phyloP scores from a whole-genome alignment of 2,329 filamentous ascomycete genomes.

The Helminthosporium solani region DNA sequence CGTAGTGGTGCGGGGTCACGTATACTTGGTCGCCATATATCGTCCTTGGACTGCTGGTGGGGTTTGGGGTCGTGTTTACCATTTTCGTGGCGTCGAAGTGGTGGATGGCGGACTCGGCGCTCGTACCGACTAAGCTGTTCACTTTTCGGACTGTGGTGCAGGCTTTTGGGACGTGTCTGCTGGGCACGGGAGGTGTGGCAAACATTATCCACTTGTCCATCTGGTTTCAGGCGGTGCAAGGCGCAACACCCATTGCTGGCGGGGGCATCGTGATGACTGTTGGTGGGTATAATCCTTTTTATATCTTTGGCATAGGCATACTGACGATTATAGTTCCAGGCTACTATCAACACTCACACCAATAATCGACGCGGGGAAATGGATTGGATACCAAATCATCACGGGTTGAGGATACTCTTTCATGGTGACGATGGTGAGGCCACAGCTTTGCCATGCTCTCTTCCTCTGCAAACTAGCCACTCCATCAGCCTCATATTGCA shows the following conservation, averaged over 20 bases:
- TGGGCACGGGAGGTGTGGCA: conserved; percentile 14
- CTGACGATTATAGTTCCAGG: conserved; percentile 38
- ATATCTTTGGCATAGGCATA: conserved; percentile 23
- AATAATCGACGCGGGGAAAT: conserved; percentile 19
- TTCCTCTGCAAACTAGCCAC: conserved; percentile 4
- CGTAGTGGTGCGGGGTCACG: conserved; percentile 46
- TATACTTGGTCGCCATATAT: conserved; percentile 47
- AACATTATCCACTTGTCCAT: conserved; percentile 24
- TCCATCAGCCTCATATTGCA: conserved; percentile 5
- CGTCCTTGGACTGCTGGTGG: conserved; percentile 49
- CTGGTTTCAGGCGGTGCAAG: conserved; percentile 42
- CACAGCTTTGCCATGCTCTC: neutral
- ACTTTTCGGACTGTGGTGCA: conserved; percentile 35
- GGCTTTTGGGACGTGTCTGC: conserved; percentile 25
- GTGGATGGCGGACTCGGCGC: conserved; percentile 8
- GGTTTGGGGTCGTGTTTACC: conserved; percentile 47
- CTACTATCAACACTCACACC: conserved; percentile 38
- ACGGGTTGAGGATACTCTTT: conserved; percentile 5
- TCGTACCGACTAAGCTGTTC: conserved; percentile 18
- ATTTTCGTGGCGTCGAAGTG: conserved; percentile 38
- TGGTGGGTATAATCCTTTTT: conserved; percentile 1
- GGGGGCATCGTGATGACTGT: neutral
- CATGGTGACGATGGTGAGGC: neutral
- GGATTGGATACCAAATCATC: conserved; percentile 17
- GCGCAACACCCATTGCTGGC: conserved; percentile 22